Conservation (phyloP, 192 early-diverging fungal species). For the Coemansia sp. region DNA sequence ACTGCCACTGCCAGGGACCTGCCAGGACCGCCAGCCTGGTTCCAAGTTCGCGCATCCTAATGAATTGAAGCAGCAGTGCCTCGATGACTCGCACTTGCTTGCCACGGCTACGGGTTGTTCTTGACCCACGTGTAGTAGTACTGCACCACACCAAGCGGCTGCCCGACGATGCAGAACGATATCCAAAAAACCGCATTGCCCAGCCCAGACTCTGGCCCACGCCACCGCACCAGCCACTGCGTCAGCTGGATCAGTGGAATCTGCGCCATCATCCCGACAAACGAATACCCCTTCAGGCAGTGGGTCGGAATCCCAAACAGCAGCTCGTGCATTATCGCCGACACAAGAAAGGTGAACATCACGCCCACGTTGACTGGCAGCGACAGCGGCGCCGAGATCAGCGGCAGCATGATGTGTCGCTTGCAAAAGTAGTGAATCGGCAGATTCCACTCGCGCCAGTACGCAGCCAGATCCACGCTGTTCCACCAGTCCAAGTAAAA, state of each 20-base stretch:
- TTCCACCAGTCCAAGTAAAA: conserved; percentile 96
- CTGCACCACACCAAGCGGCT: conserved; percentile 71
- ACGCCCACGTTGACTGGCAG: conserved; percentile 58
- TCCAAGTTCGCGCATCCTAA: too few relatives aligned
- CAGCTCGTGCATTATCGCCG: conserved; percentile 88
- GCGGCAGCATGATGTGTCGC: conserved; percentile 85
- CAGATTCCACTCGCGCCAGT: conserved; percentile 93
- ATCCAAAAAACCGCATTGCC: conserved; percentile 86
- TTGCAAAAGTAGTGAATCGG: conserved; percentile 90
- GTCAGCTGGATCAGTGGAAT: conserved; percentile 78
- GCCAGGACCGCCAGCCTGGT: neutral
- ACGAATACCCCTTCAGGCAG: conserved; percentile 79
- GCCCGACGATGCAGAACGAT: conserved; percentile 79
- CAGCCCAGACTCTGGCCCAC: conserved; percentile 66
- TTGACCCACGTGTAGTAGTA: conserved; percentile 75
- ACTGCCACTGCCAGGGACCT: neutral
- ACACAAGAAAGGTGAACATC: conserved; percentile 75
- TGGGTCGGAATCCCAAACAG: conserved; percentile 85
- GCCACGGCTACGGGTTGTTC: conserved; percentile 39
- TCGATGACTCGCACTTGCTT: too few relatives aligned
- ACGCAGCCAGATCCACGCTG: conserved; percentile 70
- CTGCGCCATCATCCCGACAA: conserved; percentile 78
- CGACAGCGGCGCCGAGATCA: conserved; percentile 66
- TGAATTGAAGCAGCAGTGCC: too few relatives aligned
- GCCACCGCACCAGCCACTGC: conserved; percentile 66